Conservation (phyloP, 768 basidiomycete species). For the Pholiota molesta region DNA sequence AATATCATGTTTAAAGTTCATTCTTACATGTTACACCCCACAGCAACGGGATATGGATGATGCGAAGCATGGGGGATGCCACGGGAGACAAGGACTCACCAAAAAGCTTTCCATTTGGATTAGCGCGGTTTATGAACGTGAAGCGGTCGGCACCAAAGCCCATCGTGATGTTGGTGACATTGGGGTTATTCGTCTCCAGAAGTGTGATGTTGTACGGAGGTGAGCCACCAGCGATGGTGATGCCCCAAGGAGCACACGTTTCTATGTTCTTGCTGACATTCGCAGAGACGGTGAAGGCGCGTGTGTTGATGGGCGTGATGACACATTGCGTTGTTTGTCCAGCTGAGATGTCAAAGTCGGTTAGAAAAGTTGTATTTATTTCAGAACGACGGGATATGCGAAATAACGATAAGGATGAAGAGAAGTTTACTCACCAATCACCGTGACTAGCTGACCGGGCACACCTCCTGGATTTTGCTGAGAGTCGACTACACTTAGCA, state of each 20-base stretch:
- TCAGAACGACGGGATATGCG: neutral
- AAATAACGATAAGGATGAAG: neutral
- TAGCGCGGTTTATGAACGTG: conserved; percentile 40
- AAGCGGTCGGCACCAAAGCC: conserved; percentile 32
- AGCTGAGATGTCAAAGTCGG: conserved; percentile 16
- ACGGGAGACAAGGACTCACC: conserved; percentile 32
- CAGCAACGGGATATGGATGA: neutral
- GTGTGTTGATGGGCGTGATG: conserved; percentile 21
- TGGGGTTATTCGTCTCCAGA: conserved; percentile 32
- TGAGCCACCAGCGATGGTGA: conserved; percentile 39
- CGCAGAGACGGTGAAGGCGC: conserved; percentile 33
- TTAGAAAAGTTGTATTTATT: neutral
- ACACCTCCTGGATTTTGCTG: conserved; percentile 43
- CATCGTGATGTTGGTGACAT: conserved; percentile 41
- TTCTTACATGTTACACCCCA: neutral
- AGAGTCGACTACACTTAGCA: conserved; percentile 47
- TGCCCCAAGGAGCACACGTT: conserved; percentile 46
- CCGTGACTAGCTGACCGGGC: conserved; percentile 29
- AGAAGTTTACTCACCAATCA: conserved; percentile 32
- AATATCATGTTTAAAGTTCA: neutral
- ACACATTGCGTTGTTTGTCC: conserved; percentile 34
- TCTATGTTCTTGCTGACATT: conserved; percentile 37
- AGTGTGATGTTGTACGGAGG: conserved; percentile 44
- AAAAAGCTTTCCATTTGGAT: conserved; percentile 34
- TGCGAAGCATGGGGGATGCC: neutral